Evolutionary conservation across 441 rosid genomes (phyloP).

Genomic region (Bruguiera hainesii): DNA sequence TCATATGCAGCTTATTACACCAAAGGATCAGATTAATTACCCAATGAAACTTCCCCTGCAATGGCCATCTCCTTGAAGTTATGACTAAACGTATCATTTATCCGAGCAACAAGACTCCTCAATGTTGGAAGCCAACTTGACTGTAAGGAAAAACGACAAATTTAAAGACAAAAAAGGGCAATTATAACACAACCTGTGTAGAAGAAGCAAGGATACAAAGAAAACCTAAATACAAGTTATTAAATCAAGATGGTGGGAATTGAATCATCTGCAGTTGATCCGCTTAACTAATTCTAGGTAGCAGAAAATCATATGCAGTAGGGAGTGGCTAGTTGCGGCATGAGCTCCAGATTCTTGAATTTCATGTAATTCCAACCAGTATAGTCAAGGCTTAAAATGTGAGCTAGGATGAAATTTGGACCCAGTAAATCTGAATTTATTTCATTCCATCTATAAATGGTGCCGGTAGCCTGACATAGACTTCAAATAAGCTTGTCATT

Average conservation of each 20-base stretch:
- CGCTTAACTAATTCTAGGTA: background rate
- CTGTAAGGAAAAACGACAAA: slow-evolving; percentile 29
- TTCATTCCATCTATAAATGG: too few species aligned
- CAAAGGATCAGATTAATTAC: slow-evolving; percentile 28
- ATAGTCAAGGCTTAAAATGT: too few species aligned
- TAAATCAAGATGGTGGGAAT: too few species aligned
- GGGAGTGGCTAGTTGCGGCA: background rate
- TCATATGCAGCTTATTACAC: slow-evolving; percentile 1
- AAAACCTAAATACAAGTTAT: background rate
- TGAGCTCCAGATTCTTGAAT: background rate
- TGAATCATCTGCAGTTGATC: background rate
- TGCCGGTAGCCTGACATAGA: background rate
- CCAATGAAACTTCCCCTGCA: slow-evolving; percentile 92
- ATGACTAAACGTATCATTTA: slow-evolving; percentile 83
- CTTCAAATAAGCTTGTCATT: background rate
- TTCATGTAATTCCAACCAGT: background rate
- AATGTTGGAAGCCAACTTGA: slow-evolving; percentile 88
- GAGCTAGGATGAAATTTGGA: too few species aligned
- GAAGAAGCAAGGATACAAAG: slow-evolving; percentile 3
- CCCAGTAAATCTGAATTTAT: too few species aligned
- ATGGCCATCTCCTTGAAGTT: slow-evolving; percentile 98
- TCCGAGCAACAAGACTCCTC: slow-evolving; percentile 77
- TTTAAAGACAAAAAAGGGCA: background rate
- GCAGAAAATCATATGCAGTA: too few species aligned
- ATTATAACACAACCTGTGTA: slow-evolving; percentile 2